Base-by-base conservation (phyloP, 495 filamentous ascomycete genomes). In the Neurospora sp. region DNA sequence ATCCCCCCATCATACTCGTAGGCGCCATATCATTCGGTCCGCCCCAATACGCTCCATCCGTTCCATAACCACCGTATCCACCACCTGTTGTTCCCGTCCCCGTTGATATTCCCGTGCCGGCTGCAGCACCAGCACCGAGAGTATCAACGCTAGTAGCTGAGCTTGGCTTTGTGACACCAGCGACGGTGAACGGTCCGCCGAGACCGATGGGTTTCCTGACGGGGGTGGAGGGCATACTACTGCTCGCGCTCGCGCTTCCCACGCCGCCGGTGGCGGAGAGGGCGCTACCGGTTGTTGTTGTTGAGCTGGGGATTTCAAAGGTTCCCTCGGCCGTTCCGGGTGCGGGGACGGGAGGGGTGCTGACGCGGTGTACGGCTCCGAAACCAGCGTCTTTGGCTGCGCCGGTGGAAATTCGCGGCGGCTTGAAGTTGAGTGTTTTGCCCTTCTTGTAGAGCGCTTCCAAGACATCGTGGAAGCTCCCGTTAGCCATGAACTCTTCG, bases 401-500 rank as follows among this genome's bases (percentile, higher is more conserved):
- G 1, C 54, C 27, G 27, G 27, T 31, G 54, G 54, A 66, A 2
- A 66, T 83, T n/a, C 79, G 77, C 42, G 93, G 94, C 2, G 92
- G 91, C 73, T 92, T 91, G 82, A 92, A 98, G 69, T 90, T 89
- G 35, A 85, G 88, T 70, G 88, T 91, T 74, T 85, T 86, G 40
- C 89, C 96, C 83, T 88, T 89, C 71, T 85, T 86, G 79, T 96
- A 97, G 31, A 97, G 92, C 74, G 95, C 92, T 76, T 93, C 87
- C 46, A 97, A 86, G 80, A 95, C 94, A 6, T 83, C 78, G 75
- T 93, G 89, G 49, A 96, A 85, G 18, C 96, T 88, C 2, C 95
- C 96, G 0, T 92, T 93, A 75, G 95, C 93, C 20, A 90, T 84
- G 75, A 93, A 98, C 82, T 98, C 94, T 71, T 91, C 87, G 79